Evolutionary conservation across 139 green algal species (phyloP).

Genomic region (Haematococcus lacustris): DNA sequence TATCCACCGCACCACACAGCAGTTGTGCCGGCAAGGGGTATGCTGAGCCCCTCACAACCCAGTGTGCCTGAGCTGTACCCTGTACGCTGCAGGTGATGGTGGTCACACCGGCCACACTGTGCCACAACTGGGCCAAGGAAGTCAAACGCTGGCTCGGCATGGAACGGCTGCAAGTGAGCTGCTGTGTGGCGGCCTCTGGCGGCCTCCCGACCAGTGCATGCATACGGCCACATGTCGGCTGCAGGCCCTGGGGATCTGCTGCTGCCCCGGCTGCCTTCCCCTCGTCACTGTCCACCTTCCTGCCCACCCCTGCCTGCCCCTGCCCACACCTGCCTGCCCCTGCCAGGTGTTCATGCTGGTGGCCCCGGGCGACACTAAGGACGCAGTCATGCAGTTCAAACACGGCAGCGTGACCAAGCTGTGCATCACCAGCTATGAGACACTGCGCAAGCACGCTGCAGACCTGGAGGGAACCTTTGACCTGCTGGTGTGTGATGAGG

Average conservation of each 20-base stretch:
- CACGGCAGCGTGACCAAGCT: conserved; percentile 11
- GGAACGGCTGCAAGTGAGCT: conserved; percentile 47
- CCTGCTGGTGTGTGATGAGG: conserved; percentile 37
- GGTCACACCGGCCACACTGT: conserved; percentile 62
- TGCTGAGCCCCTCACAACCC: background rate
- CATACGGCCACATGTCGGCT: background rate
- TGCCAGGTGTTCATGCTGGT: conserved; percentile 7
- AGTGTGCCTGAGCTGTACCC: background rate
- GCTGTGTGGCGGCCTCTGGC: background rate
- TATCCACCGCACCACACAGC: conserved; percentile 14
- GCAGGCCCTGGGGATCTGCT: background rate
- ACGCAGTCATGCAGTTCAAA: conserved; percentile 3
- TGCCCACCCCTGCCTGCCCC: background rate
- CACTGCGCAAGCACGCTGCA: conserved; percentile 37
- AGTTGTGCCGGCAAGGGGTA: conserved; percentile 1
- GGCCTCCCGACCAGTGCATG: background rate
- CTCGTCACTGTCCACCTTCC: background rate
- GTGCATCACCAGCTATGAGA: conserved; percentile 27
- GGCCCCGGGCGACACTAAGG: background rate
- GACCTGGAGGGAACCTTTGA: conserved; percentile 47
- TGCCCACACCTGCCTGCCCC: background rate
- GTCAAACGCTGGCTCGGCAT: conserved; percentile 79
- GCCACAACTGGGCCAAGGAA: conserved; percentile 72
- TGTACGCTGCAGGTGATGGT: conserved; percentile 47
- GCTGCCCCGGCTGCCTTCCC: background rate